These are phyloP conservation scores for Vanrija humicola DNA, from an alignment of 1,284 basidiomycete genomes.

Conservation along the genomic window DNA sequence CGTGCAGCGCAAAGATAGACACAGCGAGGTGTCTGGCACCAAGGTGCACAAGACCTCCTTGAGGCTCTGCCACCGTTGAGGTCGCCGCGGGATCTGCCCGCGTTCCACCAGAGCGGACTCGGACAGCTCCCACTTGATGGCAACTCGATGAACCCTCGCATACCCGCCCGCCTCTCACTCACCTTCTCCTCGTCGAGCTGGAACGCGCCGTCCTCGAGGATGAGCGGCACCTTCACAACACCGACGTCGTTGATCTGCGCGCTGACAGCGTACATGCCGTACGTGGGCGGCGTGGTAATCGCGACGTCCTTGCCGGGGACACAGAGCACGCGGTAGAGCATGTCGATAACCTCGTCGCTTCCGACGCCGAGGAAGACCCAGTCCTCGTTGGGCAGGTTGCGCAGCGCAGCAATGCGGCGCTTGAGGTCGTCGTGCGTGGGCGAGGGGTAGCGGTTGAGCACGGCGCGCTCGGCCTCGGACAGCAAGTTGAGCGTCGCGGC, in stretches of 20 bases:
- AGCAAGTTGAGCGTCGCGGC: slow-evolving; percentile 36
- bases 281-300: slow-evolving; percentile 87
- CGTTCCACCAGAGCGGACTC: too few relatives aligned
- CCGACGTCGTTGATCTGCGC: slow-evolving; percentile 93
- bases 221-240: slow-evolving; percentile 73
- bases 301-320: slow-evolving; percentile 76
- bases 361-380: slow-evolving; percentile 94
- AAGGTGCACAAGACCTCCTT: neutral
- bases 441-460: slow-evolving; percentile 50
- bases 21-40: neutral
- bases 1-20: too few relatives aligned
- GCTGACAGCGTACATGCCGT: slow-evolving; percentile 95
- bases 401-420: slow-evolving; percentile 64
- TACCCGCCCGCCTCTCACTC: slow-evolving; percentile 34
- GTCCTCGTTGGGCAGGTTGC: slow-evolving; percentile 62
- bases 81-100: too few relatives aligned
- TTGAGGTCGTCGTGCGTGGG: slow-evolving; percentile 66
- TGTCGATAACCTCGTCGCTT: slow-evolving; percentile 93
- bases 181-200: slow-evolving; percentile 72
- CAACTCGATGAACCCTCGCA: neutral
- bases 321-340: slow-evolving; percentile 87
- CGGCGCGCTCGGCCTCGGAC: slow-evolving; percentile 35
- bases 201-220: slow-evolving; percentile 71
- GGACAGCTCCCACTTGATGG: neutral
- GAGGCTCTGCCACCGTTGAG: too few relatives aligned